A percentile compares a stretch with the other conserved stretches of the same genome.
These are phyloP conservation scores for Tylopilus sp. DNA, from an alignment of 768 basidiomycete species.

Conservation along the genomic window DNA sequence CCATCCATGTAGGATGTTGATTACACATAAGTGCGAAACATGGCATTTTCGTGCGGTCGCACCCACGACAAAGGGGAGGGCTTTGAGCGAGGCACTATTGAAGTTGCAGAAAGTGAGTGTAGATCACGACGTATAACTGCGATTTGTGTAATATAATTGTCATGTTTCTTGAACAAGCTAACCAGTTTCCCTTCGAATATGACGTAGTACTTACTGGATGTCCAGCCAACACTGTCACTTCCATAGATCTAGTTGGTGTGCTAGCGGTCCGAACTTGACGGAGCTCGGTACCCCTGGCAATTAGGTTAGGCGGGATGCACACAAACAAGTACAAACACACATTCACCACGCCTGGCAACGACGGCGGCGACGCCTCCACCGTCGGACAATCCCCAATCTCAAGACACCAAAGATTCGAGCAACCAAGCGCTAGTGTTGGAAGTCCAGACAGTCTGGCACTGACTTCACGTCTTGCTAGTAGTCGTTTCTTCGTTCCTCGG, in stretches of 20 bases:
- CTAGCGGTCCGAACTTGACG: too few species aligned
- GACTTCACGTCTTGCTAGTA: neutral
- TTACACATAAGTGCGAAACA: too few species aligned
- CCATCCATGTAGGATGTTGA: too few species aligned
- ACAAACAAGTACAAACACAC: conserved; percentile 15
- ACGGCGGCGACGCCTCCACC: conserved; percentile 12
- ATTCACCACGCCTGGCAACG: neutral
- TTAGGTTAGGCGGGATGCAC: neutral
- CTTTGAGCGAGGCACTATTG: too few species aligned
- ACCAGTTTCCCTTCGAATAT: neutral
- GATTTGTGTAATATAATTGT: too few species aligned
- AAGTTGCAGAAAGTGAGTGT: too few species aligned
- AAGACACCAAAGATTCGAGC: neutral
- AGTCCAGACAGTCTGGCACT: neutral
- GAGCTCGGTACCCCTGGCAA: neutral
- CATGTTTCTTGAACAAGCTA: too few species aligned
- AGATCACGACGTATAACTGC: too few species aligned
- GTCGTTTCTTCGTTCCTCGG: neutral
- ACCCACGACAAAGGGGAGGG: too few species aligned
- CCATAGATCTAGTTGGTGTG: too few species aligned
- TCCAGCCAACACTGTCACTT: too few species aligned
- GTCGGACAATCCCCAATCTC: neutral
- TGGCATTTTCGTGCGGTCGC: too few species aligned
- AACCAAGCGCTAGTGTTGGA: neutral
- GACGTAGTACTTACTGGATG: neutral